Evolutionary conservation across 441 rosid genomes (phyloP).

Genomic region (Viola pubescens): DNA sequence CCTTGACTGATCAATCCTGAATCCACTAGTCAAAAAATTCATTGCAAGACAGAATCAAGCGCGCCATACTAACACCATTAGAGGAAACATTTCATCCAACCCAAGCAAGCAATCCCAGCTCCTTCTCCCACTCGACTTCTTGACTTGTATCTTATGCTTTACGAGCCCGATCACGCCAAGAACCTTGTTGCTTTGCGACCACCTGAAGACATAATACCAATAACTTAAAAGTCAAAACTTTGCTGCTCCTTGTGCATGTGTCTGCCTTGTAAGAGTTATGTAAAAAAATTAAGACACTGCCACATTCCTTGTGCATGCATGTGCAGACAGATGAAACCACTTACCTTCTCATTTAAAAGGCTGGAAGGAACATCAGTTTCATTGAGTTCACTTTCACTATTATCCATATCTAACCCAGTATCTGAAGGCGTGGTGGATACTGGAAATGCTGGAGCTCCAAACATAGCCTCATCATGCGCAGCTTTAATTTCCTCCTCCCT

Average conservation of each 20-base stretch:
- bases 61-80: no score
- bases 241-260: no score
- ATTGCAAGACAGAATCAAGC: no score
- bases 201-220: constrained; percentile 35
- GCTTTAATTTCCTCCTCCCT: constrained; percentile 60
- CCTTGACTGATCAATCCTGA: no score
- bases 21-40: no score
- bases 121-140: no score
- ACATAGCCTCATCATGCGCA: constrained; percentile 95
- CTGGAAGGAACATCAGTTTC: constrained; percentile 28
- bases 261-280: no score
- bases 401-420: constrained; percentile 27
- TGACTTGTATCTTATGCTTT: constrained; percentile 27
- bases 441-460: constrained; percentile 49
- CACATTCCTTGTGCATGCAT: no score
- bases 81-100: no score
- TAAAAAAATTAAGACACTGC: no score
- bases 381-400: constrained; percentile 27
- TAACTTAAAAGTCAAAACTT: no score
- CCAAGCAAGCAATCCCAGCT: no score
- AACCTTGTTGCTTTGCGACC: constrained; percentile 83
- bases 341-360: constrained; percentile 78
- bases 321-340: background rate
- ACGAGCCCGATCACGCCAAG: constrained; percentile 96
- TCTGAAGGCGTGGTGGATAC: constrained; percentile 21